Percentiles rank a stretch among this genome's conserved stretches.
These are phyloP conservation scores for Cladosporium austrohemisphaericum DNA, from an alignment of 2,329 filamentous ascomycete species.

Conservation along the genomic window DNA sequence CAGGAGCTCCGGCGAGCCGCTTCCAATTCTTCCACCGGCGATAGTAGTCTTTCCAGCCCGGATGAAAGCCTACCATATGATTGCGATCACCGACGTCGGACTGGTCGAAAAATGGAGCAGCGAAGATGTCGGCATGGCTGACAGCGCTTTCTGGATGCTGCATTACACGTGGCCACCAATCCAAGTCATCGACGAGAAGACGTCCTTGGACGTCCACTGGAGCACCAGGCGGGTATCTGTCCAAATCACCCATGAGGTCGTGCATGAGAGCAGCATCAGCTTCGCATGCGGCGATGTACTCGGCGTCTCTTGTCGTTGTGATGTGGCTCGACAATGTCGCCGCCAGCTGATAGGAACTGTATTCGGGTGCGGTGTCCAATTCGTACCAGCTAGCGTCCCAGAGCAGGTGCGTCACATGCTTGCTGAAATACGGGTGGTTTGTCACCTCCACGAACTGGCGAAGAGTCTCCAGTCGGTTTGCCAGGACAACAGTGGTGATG, in stretches of 20 bases:
- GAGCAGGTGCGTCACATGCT: neutral
- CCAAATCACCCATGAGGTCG: too few species aligned
- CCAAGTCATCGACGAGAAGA: too few species aligned
- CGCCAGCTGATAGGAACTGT: neutral
- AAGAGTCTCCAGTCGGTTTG: neutral
- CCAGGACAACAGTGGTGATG: neutral
- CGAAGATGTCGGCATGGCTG: neutral
- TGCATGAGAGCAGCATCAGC: too few species aligned
- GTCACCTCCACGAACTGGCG: neutral
- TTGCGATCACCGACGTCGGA: neutral
- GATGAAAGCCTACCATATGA: neutral
- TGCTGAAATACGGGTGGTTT: conserved; percentile 4
- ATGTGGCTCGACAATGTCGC: too few species aligned
- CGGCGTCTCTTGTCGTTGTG: too few species aligned
- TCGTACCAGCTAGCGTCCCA: conserved; percentile 1
- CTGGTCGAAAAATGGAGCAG: too few species aligned
- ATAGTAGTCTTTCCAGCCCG: neutral
- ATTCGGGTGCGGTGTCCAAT: neutral
- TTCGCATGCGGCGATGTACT: too few species aligned
- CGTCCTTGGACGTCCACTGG: too few species aligned
- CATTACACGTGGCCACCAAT: too few species aligned
- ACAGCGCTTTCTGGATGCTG: too few species aligned
- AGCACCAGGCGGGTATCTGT: too few species aligned
- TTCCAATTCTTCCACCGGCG: neutral
- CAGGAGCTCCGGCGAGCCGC: neutral